Base-by-base conservation (phyloP, 2,329 filamentous ascomycete species). In the Arthrocladium fulminans region DNA sequence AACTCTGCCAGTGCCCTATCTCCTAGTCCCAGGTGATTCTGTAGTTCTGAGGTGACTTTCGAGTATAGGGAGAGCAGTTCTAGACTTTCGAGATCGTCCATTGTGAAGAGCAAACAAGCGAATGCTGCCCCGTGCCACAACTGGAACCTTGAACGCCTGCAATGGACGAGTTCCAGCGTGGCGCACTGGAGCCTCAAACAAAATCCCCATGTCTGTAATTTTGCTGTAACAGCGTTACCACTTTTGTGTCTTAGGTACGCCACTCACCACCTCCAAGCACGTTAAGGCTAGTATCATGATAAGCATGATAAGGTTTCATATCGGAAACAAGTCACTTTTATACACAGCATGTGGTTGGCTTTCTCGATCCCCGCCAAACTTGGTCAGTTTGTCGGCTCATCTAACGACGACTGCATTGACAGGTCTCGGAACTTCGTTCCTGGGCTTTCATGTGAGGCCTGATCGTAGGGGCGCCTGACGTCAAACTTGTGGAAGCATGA, bases 1-100 rank as follows among this genome's bases (percentile, higher is more conserved):
- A 95, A 98, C 67, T 98, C 92, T 58, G 92, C 89, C 22, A 98
- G 80, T 3, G 88, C 95, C 68, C 94, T 96, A 69, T 98, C 89
- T 64, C 79, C 85, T 59, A 96, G 81, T 48, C 89, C 88, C 51
- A 97, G 70, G 68, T 98, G 87, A 63, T 98, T 98, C 60, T 94
- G 84, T 46, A 98, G 76, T 68, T 98, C 92, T 15, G 86, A 90
- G 12, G 88, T 88, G 59, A 98, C 88, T 67, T 90, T 95, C 44
- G 88, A 92, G 49, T 97, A 88, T 61, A 98, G 82, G 60, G 89
- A 95, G 47, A 98, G 77, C 52, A 94, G 76, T 75, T 98, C 92
- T 63, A 98, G 81, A 59, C 87, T 86, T 66, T 86, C 80, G 57
- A 98, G 77, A 63, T 96, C 90, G 64, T 94, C 88, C 88, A 96